These are phyloP conservation scores for Aspergillus sp. DNA, from an alignment of 2,329 filamentous ascomycete species.

Conservation along the genomic window DNA sequence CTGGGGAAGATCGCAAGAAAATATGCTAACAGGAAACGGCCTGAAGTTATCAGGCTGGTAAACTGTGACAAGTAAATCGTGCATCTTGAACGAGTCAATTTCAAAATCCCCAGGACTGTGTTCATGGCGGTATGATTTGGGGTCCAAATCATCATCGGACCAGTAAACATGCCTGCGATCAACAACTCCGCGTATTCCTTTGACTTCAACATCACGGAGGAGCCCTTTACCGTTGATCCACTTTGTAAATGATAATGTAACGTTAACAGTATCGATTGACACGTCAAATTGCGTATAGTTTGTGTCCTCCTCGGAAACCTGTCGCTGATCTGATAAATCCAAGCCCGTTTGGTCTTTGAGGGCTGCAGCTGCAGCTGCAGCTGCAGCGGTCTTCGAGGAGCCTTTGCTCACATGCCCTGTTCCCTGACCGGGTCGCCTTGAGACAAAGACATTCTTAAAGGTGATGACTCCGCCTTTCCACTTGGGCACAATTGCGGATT, in stretches of 20 bases:
- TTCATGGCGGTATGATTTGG: slow-evolving; percentile 79
- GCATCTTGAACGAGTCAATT: slow-evolving; percentile 92
- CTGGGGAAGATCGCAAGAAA: slow-evolving; percentile 88
- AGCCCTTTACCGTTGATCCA: slow-evolving; percentile 98
- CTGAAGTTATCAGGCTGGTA: slow-evolving; percentile 87
- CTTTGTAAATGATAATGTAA: slow-evolving; percentile 94
- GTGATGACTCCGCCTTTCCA: slow-evolving; percentile 95
- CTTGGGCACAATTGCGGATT: slow-evolving; percentile 93
- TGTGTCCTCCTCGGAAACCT: slow-evolving; percentile 62
- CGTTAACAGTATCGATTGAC: slow-evolving; percentile 90
- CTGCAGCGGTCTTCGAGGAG: slow-evolving; percentile 76
- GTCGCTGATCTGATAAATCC: slow-evolving; percentile 27
- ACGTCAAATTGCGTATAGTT: slow-evolving; percentile 98
- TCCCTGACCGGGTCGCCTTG: slow-evolving; percentile 77
- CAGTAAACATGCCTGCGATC: slow-evolving; percentile 82
- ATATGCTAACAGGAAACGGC: slow-evolving; percentile 94
- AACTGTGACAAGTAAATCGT: slow-evolving; percentile 85
- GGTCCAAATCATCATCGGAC: slow-evolving; percentile 66
- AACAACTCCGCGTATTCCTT: slow-evolving; percentile 85
- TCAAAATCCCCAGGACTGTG: slow-evolving; percentile 93
- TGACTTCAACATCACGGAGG: slow-evolving; percentile 86
- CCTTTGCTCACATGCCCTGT: slow-evolving; percentile 86
- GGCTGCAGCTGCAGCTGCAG: slow-evolving; percentile 72
- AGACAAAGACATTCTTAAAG: slow-evolving; percentile 95
- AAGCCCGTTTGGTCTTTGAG: slow-evolving; percentile 41